Evolutionary conservation across 768 basidiomycete genomes (phyloP), one percentile per base, ranked within the genome.

Genomic region (Paxillus ammoniavirescens): DNA sequence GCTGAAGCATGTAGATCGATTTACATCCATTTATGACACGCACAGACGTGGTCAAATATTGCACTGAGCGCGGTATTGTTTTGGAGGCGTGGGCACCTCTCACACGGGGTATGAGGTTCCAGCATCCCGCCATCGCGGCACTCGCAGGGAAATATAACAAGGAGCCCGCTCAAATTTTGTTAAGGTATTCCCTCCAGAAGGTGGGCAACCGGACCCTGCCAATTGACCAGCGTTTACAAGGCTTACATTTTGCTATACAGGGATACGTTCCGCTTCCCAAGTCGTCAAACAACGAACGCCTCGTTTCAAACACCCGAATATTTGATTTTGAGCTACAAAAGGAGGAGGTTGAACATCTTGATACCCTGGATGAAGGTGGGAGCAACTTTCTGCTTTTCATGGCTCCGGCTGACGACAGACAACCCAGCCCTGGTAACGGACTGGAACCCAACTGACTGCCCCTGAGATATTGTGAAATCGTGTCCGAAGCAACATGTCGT

Each of bases 1-100:
- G 28, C 13, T 50, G 56, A 46, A 36, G 18, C 53, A 42, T 36
- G 54, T 41, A 80, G 77, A 77, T 81, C 50, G 79, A 83, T 60
- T 64, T 82, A 21, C 79, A 90, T 68, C 89, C 86, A 2, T 91
- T 87, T 66, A 87, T 86, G 84, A 78, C 80, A 31, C 77, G 83
- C 41, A 73, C 70, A 17, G 80, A 84, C 44, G 80, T 88, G 44
- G 84, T 89, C 28, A 71, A 73, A 6, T 79, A 61, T 33, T 86
- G 83, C 66, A 73, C 73, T 49, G 65, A 80, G 55, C 72, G 82
- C 59, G 77, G 73, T 15, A 86, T 92, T 52, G 65, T 78, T 9
- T 73, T 90, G 9, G 82, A 89, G 75, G 87, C 83, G 48, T 60
- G 77, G 52, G 33, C 54, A 17, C 57, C 62, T 26, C 30, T 51